Percentiles rank a stretch among this genome's conserved stretches.
phyloP scores from a whole-genome alignment of 768 basidiomycete genomes.

The Dentipellis sp. region DNA sequence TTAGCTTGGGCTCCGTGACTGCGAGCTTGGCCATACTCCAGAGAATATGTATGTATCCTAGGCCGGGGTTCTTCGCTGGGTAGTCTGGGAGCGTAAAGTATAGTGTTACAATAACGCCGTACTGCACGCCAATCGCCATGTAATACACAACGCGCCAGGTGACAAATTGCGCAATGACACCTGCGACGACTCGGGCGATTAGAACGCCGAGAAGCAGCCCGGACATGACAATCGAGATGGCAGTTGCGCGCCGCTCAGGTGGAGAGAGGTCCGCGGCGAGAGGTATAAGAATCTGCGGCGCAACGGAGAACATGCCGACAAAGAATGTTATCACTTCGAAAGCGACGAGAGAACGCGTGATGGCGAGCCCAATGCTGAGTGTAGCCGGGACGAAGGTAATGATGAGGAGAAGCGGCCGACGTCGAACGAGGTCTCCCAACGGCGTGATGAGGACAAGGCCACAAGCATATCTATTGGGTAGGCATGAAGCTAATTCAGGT shows the following conservation, averaged over 20 bases:
- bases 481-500: neutral
- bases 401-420: slow-evolving; percentile 62
- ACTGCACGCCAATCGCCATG: slow-evolving; percentile 27
- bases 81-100: slow-evolving; percentile 8
- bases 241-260: slow-evolving; percentile 60
- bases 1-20: slow-evolving; percentile 68
- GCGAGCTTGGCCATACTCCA: slow-evolving; percentile 71
- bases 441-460: slow-evolving; percentile 66
- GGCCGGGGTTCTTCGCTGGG: slow-evolving; percentile 5
- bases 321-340: slow-evolving; percentile 66
- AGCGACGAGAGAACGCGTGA: slow-evolving; percentile 46
- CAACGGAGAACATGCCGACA: slow-evolving; percentile 59
- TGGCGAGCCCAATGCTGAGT: slow-evolving; percentile 63
- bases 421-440: slow-evolving; percentile 75
- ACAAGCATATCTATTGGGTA: slow-evolving; percentile 17
- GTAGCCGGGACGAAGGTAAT: slow-evolving; percentile 31
- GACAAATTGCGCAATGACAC: slow-evolving; percentile 31
- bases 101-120: slow-evolving; percentile 1
- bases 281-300: slow-evolving; percentile 68
- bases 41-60: slow-evolving; percentile 38
- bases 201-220: slow-evolving; percentile 69
- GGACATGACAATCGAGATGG: slow-evolving; percentile 62
- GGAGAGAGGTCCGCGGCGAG: slow-evolving; percentile 77
- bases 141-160: slow-evolving; percentile 33
- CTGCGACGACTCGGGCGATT: slow-evolving; percentile 52